Base-by-base conservation (phyloP, 148 eudicot genomes). In the Amaranthus palmeri region DNA sequence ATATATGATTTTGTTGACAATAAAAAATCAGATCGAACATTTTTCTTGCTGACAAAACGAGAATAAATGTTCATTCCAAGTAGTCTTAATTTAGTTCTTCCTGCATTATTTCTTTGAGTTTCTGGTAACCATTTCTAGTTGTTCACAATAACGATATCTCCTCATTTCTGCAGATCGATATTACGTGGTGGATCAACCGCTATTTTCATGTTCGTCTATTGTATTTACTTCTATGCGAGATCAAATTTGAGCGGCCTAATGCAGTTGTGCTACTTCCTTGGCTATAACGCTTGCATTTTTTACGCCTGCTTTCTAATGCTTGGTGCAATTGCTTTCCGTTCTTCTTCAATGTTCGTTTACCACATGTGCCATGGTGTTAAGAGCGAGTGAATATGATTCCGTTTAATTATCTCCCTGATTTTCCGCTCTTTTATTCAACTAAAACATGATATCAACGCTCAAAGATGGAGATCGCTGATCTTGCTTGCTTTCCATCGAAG, bases 241-340 rank as follows among this genome's bases (percentile, higher is more conserved):
- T 90, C 97, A 77, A 70, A 83, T 67, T 90, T 92, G 97, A 83
- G 57, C 13, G 97, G 96, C 44, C 45, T 87, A 72, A 67, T 90
- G 89, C 97, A 92, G 80, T 76, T 83, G 50, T 48, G 79, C 55
- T 84, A 86, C 87, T 92, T 86, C 70, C 79, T 88, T 9, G 91
- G 93, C 63, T 85, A 86, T 80, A 86, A 67, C 71, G 80, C 75
- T 58, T 87, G 89, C 81, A 70, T 88, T 46, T 92, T 93, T 84
- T 88, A 82, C 76, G 96, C 90, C 18, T 80, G 86, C 80, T 90
- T 92, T 84, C 79, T 92, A 65, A 84, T 90, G 87, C 90, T 92
- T 7, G 91, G 87, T 46, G 81, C 97, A 13, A 69, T 92, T 12
- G 82, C 91, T 77, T 90, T 88, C 67, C 68, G 74, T 46, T 80